Evolutionary conservation across 257 asterid genomes (phyloP).

Genomic region (Schizonepeta tenuifolia): DNA sequence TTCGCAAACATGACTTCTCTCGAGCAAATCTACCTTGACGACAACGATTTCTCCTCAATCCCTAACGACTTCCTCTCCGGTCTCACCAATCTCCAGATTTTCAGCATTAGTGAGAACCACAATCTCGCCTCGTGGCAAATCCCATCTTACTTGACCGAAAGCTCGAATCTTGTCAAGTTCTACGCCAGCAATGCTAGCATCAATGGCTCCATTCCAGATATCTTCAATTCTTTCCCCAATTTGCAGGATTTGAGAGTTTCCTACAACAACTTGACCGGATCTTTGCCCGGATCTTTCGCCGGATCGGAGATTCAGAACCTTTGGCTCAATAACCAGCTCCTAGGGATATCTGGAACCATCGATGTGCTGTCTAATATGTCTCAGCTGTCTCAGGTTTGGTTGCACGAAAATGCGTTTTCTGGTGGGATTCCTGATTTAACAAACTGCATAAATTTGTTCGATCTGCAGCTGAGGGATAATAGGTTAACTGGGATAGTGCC

Average conservation of each 20-base stretch:
- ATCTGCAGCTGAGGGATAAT: slow-evolving; percentile 87
- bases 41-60: slow-evolving; percentile 50
- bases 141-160: slow-evolving; percentile 55
- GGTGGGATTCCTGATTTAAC: slow-evolving; percentile 90
- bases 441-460: slow-evolving; percentile 58
- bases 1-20: slow-evolving; percentile 67
- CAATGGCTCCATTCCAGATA: slow-evolving; percentile 66
- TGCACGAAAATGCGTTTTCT: slow-evolving; percentile 69
- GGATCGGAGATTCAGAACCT: slow-evolving; percentile 67
- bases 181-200: slow-evolving; percentile 66
- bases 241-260: slow-evolving; percentile 66
- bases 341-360: slow-evolving; percentile 65
- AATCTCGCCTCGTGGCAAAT: slow-evolving; percentile 63
- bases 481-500: slow-evolving; percentile 77
- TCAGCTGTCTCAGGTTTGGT: slow-evolving; percentile 75
- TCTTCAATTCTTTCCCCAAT: slow-evolving; percentile 61
- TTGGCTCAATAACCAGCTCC: slow-evolving; percentile 77
- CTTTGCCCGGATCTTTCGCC: slow-evolving; percentile 66
- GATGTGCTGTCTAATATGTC: slow-evolving; percentile 69
- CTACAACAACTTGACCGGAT: slow-evolving; percentile 75
- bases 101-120: slow-evolving; percentile 59
- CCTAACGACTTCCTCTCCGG: slow-evolving; percentile 70
- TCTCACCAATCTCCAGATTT: slow-evolving; percentile 41
- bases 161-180: slow-evolving; percentile 53
- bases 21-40: slow-evolving; percentile 53